Evolutionary conservation across 2,329 filamentous ascomycete species (phyloP), one percentile per base, ranked within the genome.

Genomic region (Cladorrhinum sp.): DNA sequence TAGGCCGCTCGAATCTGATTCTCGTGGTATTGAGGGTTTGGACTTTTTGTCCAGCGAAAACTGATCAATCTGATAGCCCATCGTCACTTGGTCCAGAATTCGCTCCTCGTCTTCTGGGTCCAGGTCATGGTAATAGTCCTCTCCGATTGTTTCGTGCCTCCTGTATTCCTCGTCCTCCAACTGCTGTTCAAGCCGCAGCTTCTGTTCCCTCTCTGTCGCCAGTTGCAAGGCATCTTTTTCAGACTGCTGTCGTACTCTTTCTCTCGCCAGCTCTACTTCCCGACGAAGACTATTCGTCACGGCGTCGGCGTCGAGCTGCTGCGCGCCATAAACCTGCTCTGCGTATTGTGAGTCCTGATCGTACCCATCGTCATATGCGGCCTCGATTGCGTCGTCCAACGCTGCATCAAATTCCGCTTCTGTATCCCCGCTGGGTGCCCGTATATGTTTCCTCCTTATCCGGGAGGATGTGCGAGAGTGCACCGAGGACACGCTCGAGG

Each of bases 391-490:
- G 23, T 93, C 93, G 76, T 98, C 93, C 49, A 98, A 81, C 3
- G 95, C 95, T 8, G 92, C 92, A 74, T 97, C 93, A 66, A 98
- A 96, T 70, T 96, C 93, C 6, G 91, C 89, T 72, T 96, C 91
- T 0, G 91, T 95, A 27, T 83, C 86, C 50, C 86, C 87, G 65
- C 90, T 93, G 2, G 81, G 72, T 36, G 80, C 81, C 53, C 89
- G 85, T 57, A 91, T 84, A 65, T 90, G 88, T 69, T 88, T 91
- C 64, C 89, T 82, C 63, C 85, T 82, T 52, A 90, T 76, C 61
- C 88, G 76, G 1, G 89, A 91, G 0, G 90, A 93, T 3, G 88
- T 86, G 53, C 90, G 82, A 0, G 93, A 96, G 72, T 92, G 91
- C 1, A 92, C 81, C 0, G 93, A 96, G 1, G 91, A 91, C 2